Conservation (phyloP, 768 basidiomycete species). For the Cystofilobasidium ferigula region DNA sequence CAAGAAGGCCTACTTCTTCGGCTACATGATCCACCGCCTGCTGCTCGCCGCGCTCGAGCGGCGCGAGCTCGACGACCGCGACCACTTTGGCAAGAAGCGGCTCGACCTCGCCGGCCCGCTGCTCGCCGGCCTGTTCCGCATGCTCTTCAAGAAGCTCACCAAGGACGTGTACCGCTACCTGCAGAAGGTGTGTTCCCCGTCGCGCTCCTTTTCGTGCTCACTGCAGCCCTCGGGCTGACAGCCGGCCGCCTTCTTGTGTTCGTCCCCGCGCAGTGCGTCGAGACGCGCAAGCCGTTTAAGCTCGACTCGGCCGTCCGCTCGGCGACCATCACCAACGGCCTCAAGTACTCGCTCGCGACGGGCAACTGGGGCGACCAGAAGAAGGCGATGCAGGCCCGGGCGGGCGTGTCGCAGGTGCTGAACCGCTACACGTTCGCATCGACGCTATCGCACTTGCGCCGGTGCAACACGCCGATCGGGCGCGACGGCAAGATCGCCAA, state of each 20-base stretch:
- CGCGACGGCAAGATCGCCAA: conserved; percentile 99
- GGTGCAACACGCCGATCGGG: conserved; percentile 94
- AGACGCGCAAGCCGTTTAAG: conserved; percentile 89
- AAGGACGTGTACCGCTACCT: conserved; percentile 94
- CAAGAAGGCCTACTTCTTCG: conserved; percentile 98
- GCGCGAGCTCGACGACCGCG: conserved; percentile 93
- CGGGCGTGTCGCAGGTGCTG: conserved; percentile 95
- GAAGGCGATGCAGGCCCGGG: conserved; percentile 94
- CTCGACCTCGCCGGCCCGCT: conserved; percentile 91
- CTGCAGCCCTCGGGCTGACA: neutral
- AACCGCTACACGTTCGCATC: conserved; percentile 99
- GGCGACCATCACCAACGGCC: conserved; percentile 92
- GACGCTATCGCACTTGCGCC: conserved; percentile 91
- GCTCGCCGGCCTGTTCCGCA: conserved; percentile 91
- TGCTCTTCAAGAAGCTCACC: conserved; percentile 91
- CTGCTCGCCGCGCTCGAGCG: conserved; percentile 86
- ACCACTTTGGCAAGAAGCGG: conserved; percentile 98
- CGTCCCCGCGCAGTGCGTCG: conserved; percentile 61
- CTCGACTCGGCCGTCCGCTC: conserved; percentile 84
- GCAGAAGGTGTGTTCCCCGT: conserved; percentile 59
- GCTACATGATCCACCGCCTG: conserved; percentile 97
- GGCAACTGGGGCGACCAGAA: conserved; percentile 99
- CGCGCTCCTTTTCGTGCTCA: neutral
- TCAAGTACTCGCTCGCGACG: conserved; percentile 94
- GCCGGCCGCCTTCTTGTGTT: neutral